Evolutionary conservation across 2,329 filamentous ascomycete species (phyloP).

Genomic region (Chaetoscypha palmicola): DNA sequence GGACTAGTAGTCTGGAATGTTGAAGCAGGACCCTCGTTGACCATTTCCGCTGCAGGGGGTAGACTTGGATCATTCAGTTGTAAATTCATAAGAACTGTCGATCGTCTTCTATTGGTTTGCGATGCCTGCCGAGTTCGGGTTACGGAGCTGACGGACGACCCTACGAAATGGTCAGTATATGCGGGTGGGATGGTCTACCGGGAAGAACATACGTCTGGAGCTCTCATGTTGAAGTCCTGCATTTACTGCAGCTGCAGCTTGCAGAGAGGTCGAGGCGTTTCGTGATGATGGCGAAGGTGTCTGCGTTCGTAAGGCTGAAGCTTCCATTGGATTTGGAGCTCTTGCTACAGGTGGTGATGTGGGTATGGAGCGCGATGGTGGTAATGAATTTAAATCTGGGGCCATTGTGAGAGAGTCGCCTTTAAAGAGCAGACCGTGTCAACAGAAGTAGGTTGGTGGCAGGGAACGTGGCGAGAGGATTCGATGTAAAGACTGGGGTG

Average conservation of each 20-base stretch:
- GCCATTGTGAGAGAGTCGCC: constrained; percentile 23
- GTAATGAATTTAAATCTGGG: constrained; percentile 54
- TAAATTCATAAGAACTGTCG: constrained; percentile 64
- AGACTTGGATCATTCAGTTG: constrained; percentile 64
- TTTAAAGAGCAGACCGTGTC: too few species aligned
- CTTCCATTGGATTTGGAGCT: constrained; percentile 32
- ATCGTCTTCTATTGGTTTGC: constrained; percentile 52
- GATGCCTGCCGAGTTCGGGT: constrained; percentile 40
- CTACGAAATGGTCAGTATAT: constrained; percentile 13
- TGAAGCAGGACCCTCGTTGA: constrained; percentile 38
- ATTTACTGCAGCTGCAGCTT: constrained; percentile 71
- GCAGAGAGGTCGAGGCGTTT: constrained; percentile 62
- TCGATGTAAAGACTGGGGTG: too few species aligned
- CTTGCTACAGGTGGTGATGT: constrained; percentile 33
- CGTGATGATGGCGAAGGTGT: constrained; percentile 56
- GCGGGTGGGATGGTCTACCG: background rate
- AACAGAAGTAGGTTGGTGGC: too few species aligned
- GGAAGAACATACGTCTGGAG: constrained; percentile 42
- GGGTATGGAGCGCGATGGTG: constrained; percentile 37
- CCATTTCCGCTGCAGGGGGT: constrained; percentile 63
- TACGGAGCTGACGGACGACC: constrained; percentile 45
- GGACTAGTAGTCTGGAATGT: constrained; percentile 36
- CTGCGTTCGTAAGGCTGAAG: constrained; percentile 33
- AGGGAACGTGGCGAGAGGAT: too few species aligned
- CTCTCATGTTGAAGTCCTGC: constrained; percentile 64